Evolutionary conservation across 2,329 filamentous ascomycete genomes (phyloP).

Genomic region (Paraphaeosphaeria minitans): DNA sequence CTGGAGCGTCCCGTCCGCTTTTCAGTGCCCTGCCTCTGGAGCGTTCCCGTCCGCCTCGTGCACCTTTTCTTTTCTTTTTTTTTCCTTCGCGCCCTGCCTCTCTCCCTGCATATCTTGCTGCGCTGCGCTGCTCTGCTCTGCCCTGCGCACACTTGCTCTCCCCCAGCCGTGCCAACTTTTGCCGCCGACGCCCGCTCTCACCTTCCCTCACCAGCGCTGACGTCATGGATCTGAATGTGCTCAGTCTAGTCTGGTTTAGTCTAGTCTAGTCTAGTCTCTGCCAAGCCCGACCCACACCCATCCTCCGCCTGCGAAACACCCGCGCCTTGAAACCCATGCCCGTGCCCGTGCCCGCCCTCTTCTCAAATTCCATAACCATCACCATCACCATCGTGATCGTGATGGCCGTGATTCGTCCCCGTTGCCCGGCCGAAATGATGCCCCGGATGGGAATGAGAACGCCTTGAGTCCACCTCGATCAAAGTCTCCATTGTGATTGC

Average conservation of each 20-base stretch:
- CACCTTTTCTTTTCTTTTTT: no score
- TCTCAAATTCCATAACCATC: no score
- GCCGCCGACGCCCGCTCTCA: not conserved
- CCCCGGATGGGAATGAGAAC: no score
- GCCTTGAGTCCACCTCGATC: not conserved
- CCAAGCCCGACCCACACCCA: not conserved
- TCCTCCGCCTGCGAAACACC: constrained; percentile 2
- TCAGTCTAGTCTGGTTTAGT: no score
- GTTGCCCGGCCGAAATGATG: not conserved
- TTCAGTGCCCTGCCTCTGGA: no score
- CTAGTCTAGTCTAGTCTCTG: no score
- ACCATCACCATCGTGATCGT: not conserved
- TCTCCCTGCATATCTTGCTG: not conserved
- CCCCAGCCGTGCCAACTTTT: not conserved
- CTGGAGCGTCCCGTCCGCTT: not conserved
- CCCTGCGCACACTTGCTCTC: no score
- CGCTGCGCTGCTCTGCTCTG: no score
- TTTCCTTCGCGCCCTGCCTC: not conserved
- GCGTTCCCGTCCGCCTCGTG: no score
- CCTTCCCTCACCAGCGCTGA: not conserved
- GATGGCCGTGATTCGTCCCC: not conserved
- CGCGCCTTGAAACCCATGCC: not conserved
- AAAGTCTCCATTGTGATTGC: not conserved
- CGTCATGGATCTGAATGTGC: not conserved
- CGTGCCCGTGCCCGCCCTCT: no score